Evolutionary conservation across 805 yeast genomes (phyloP).

Genomic region (Spathaspora girioi): DNA sequence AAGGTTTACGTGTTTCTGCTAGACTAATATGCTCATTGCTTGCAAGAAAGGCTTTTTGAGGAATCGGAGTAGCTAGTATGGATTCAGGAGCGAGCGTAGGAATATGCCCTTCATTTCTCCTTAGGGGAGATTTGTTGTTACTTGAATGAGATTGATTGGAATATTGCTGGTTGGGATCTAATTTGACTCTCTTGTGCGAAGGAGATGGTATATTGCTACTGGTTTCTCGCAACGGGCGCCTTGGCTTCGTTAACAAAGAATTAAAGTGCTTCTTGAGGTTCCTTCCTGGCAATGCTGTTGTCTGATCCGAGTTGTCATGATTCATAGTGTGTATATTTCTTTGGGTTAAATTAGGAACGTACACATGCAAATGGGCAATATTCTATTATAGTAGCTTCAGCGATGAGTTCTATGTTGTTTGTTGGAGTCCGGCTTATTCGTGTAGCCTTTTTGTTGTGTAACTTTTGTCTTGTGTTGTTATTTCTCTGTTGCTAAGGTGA

Average conservation of each 20-base stretch:
- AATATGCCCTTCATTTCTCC: background rate
- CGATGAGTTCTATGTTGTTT: background rate
- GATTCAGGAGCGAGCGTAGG: background rate
- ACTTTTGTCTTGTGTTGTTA: background rate
- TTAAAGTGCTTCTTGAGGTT: constrained; percentile 6
- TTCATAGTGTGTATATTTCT: background rate
- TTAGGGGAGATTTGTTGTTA: background rate
- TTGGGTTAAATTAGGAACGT: background rate
- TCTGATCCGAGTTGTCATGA: background rate
- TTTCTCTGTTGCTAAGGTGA: background rate
- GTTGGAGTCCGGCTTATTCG: background rate
- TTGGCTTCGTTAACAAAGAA: constrained; percentile 9
- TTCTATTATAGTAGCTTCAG: background rate
- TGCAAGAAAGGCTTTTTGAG: background rate
- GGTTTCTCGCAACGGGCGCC: constrained; percentile 40
- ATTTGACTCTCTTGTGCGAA: constrained; percentile 26
- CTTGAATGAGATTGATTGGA: background rate
- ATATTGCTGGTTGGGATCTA: constrained; percentile 6
- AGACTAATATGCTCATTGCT: background rate
- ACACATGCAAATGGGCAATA: background rate
- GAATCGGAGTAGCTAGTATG: background rate
- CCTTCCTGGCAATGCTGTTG: constrained; percentile 4
- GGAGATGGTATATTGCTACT: constrained; percentile 39
- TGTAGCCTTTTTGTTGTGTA: background rate
- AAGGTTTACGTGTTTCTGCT: background rate